Conservation (phyloP, 225 moss, liverwort and hornwort species). For the Sphagnum contortum region DNA sequence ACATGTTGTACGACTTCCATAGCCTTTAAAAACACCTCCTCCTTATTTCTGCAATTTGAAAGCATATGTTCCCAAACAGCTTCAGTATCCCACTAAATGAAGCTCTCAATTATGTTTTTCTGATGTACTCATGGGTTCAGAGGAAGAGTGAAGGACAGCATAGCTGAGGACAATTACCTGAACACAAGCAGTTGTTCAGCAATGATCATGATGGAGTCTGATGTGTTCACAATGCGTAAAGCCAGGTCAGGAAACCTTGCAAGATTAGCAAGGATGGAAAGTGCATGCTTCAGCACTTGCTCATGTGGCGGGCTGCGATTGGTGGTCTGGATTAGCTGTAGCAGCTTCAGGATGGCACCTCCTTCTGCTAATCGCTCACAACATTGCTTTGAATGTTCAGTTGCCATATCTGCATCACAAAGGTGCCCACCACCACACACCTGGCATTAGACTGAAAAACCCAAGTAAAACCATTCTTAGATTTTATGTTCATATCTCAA, state of each 20-base stretch:
- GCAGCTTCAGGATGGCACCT: constrained; percentile 57
- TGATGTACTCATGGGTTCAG: no score
- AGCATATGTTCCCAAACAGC: no score
- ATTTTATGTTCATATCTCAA: not conserved
- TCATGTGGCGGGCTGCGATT: constrained; percentile 80
- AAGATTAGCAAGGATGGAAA: constrained; percentile 67
- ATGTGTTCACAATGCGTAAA: constrained; percentile 36
- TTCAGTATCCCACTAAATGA: not conserved
- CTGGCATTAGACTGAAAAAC: not conserved
- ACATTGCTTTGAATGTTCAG: constrained; percentile 61
- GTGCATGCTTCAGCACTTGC: constrained; percentile 83
- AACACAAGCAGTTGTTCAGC: constrained; percentile 63
- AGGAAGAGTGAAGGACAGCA: not conserved
- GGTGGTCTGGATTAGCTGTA: constrained; percentile 65
- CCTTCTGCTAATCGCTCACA: constrained; percentile 66
- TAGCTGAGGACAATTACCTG: constrained; percentile 22
- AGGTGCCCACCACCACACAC: no score
- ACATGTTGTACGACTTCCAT: constrained; percentile 51
- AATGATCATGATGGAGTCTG: constrained; percentile 53
- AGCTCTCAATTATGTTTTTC: not conserved
- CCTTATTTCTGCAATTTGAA: constrained; percentile 44
- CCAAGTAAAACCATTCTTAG: not conserved
- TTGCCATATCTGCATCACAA: constrained; percentile 54
- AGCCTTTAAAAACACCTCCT: constrained; percentile 52
- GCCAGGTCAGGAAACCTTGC: constrained; percentile 48